Conservation (phyloP, 352 stramenopile species). For the Phytopythium boreale region DNA sequence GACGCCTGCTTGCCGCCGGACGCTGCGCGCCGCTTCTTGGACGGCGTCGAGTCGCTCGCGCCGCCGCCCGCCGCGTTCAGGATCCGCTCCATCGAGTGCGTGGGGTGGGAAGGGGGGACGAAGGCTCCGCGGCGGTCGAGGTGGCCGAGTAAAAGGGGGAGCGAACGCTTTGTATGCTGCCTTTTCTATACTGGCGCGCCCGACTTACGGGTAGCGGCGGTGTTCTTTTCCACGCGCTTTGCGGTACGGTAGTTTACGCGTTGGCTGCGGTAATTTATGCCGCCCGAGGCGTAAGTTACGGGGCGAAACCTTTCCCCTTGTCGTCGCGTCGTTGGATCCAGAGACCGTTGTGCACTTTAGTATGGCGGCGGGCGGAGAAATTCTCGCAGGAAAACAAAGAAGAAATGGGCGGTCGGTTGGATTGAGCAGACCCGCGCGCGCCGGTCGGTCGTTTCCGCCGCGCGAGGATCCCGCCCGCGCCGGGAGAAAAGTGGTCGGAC, state of each 20-base stretch:
- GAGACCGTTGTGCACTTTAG: background rate
- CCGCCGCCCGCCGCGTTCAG: constrained; percentile 8
- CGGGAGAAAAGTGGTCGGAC: no score
- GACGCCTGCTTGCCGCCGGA: constrained; percentile 2
- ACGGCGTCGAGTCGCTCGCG: constrained; percentile 32
- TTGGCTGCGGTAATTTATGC: no score
- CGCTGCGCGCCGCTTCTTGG: constrained; percentile 47
- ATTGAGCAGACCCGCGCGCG: background rate
- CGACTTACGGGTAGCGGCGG: background rate
- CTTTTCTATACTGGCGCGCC: constrained; percentile 3
- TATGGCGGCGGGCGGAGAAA: background rate
- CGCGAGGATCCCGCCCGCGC: no score
- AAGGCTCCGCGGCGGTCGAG: no score
- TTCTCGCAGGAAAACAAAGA: background rate
- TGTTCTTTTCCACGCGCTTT: background rate
- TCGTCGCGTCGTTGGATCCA: background rate
- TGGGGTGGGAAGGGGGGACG: background rate
- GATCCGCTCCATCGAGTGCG: constrained; percentile 8
- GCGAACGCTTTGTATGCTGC: background rate
- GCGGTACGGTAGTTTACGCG: no score
- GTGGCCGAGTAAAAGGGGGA: background rate
- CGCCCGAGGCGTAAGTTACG: no score
- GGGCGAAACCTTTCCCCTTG: no score
- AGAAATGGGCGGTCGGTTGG: background rate
- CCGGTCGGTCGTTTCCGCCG: background rate